phyloP scores from a whole-genome alignment of 257 asterid genomes.

The Lycium ferocissimum region DNA sequence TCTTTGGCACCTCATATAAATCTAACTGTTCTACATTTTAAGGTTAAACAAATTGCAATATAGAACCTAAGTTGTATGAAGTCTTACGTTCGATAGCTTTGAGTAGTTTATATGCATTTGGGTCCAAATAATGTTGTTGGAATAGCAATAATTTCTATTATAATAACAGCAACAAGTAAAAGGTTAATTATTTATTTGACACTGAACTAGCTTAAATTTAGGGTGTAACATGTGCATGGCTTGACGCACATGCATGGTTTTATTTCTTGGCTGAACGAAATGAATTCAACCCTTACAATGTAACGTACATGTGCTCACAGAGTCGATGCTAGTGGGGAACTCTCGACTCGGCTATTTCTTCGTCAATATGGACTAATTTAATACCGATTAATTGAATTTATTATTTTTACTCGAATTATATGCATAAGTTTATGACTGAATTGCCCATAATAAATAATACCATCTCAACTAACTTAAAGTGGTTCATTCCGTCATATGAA shows the following conservation, averaged over 20 bases:
- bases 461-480: neutral
- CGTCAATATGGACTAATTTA: neutral
- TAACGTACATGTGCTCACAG: neutral
- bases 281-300: neutral
- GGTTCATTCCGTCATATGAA: neutral
- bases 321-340: neutral
- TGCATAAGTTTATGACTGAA: too few species aligned
- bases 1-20: too few species aligned
- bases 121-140: neutral
- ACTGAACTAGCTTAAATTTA: neutral
- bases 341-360: neutral
- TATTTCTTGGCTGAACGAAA: neutral
- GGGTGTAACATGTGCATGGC: slow-evolving; percentile 25
- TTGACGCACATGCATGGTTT: slow-evolving; percentile 23
- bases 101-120: neutral
- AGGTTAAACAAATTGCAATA: too few species aligned
- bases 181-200: neutral
- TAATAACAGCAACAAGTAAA: neutral
- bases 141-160: neutral
- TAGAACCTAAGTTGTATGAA: too few species aligned
- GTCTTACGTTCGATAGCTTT: neutral
- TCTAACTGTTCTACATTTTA: too few species aligned
- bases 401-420: too few species aligned
- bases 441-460: too few species aligned
- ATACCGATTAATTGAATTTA: too few species aligned